Percentiles rank a stretch among this genome's conserved stretches.
phyloP scores from a whole-genome alignment of 2,329 filamentous ascomycete species.

The Arthroderma sp. region DNA sequence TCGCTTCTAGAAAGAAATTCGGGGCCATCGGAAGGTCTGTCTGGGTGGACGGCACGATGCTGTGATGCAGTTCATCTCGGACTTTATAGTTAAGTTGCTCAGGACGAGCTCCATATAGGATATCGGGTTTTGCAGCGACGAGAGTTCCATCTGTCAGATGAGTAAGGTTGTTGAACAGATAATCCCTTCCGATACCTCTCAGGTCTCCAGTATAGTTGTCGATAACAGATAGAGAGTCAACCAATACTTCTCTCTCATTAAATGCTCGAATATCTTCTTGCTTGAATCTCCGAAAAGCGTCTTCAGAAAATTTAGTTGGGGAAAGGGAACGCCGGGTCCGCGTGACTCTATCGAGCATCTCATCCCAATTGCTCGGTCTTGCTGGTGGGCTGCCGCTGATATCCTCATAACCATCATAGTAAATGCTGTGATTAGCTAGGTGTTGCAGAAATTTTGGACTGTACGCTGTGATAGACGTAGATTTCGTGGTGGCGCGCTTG shows the following conservation, averaged over 20 bases:
- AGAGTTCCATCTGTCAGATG: constrained; percentile 25
- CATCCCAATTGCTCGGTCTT: not conserved
- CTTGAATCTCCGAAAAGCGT: not conserved
- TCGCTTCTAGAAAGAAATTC: constrained; percentile 35
- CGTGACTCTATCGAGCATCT: not conserved
- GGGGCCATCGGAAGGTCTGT: constrained; percentile 24
- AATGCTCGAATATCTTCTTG: not conserved
- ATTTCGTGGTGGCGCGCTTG: not conserved
- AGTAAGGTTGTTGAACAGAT: constrained; percentile 27
- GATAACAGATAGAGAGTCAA: constrained; percentile 23
- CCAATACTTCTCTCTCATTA: constrained; percentile 27
- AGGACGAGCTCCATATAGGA: constrained; percentile 22
- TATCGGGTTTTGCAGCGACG: constrained; percentile 20
- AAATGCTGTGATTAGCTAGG: not conserved
- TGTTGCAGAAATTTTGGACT: not conserved
- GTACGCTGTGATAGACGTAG: not conserved
- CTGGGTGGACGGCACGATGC: constrained; percentile 23
- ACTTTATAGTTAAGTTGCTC: constrained; percentile 21
- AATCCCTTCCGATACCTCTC: constrained; percentile 16
- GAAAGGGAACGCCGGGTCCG: not conserved
- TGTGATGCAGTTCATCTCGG: constrained; percentile 16
- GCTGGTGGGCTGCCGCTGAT: not conserved
- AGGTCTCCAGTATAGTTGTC: constrained; percentile 13
- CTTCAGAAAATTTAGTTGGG: not conserved
- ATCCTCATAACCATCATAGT: not conserved